phyloP scores from a whole-genome alignment of 305 asterid genomes.

The Stenogyne calaminthoides region DNA sequence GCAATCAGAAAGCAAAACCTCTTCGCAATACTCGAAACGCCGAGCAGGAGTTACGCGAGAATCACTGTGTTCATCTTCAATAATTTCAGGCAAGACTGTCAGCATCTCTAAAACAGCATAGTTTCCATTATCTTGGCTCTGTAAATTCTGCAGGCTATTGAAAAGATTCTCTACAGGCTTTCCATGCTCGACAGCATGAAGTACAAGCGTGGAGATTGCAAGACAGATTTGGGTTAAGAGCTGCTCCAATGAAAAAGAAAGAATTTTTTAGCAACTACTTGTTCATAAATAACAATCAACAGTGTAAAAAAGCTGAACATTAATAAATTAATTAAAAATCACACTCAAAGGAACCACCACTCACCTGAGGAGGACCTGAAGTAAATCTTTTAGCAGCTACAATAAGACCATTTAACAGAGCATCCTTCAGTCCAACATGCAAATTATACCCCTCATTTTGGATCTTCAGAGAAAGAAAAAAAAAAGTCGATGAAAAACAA shows the following conservation, averaged over 20 bases:
- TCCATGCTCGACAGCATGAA: conserved; percentile 76
- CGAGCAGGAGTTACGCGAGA: conserved; percentile 49
- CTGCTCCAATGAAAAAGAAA: conserved; percentile 43
- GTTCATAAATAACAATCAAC: neutral
- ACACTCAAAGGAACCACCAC: conserved; percentile 14
- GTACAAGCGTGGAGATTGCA: conserved; percentile 76
- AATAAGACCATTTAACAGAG: conserved; percentile 75
- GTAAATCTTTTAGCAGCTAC: conserved; percentile 80
- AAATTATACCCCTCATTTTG: conserved; percentile 66
- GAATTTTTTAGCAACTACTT: conserved; percentile 32
- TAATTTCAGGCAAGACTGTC: conserved; percentile 86
- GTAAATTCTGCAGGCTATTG: conserved; percentile 72
- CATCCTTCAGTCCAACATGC: conserved; percentile 71
- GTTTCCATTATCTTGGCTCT: conserved; percentile 67
- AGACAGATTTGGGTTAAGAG: conserved; percentile 93
- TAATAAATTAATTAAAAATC: conserved; percentile 6
- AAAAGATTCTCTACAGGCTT: conserved; percentile 79
- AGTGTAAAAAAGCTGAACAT: neutral
- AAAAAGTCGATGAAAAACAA: neutral
- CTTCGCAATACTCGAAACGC: conserved; percentile 69
- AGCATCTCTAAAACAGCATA: conserved; percentile 76
- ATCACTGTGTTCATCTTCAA: conserved; percentile 70
- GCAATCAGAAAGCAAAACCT: conserved; percentile 56
- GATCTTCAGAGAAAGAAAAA: conserved; percentile 47
- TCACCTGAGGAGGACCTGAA: conserved; percentile 91